Base-by-base conservation (phyloP, 2,329 filamentous ascomycete genomes). In the Pseudocercospora crystallina region DNA sequence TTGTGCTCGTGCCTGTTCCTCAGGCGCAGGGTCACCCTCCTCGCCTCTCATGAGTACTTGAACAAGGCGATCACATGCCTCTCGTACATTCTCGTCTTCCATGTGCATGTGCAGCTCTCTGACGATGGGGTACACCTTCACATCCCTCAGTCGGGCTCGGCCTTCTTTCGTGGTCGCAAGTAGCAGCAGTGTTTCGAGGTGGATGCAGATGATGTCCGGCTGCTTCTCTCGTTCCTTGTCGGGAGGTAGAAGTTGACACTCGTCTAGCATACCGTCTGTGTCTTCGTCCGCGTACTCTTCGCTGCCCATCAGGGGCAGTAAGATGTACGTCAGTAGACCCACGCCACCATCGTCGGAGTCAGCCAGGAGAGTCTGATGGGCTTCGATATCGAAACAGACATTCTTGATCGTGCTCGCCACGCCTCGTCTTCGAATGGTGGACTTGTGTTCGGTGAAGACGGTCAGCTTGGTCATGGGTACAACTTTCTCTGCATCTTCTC, bases 351-450 rank as follows among this genome's bases (percentile, higher is more conserved):
- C 83, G 0, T 81, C 61, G 4, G 70, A 64, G 9, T 69, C 62
- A 2, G 70, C 79, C 39, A 96, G 72, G 46, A 96, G 84, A 10
- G 34, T 52, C 8, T 31, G 76, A 63, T 97, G 92, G 0, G 86
- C 80, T 2, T 81, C 72, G 5, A 92, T 73, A 63, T 95, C 87
- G 66, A 99, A 97, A 5, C 89, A 84, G 29, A 89, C 83, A 66
- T 99, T 99, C 71, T 97, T 97, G 68, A 99, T 90, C 8, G 90
- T 94, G 54, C 86, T 90, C 7, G 92, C 92, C n/a, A 96, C 91
- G n/a, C 94, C 94, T 63, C 90, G 89, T 47, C 94, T 80, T 51
- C 94, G 83, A 47, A 96, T 84, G 26, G 86, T 80, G 2, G 89
- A 95, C 61, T 81, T 78, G 73, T 96, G 90, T 70, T 95, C 90